A percentile compares a stretch with the other conserved stretches of the same genome.
These are phyloP conservation scores for Nepenthes gracilis DNA, from an alignment of 148 eudicot species.

Conservation along the genomic window DNA sequence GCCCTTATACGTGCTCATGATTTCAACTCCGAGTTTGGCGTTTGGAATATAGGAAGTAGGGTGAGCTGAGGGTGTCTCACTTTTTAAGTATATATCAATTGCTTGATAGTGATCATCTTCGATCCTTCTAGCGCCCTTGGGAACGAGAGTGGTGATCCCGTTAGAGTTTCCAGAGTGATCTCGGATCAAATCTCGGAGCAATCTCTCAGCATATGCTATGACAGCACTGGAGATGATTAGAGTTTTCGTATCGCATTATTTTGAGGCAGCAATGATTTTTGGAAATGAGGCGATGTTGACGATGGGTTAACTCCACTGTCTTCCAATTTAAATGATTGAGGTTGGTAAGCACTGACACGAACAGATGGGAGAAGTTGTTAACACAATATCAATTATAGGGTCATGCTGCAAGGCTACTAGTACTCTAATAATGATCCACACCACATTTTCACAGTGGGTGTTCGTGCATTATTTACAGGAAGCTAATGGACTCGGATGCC, in stretches of 20 bases:
- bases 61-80: conserved; percentile 17
- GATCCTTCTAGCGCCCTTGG: conserved; percentile 59
- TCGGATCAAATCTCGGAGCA: not conserved
- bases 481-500: no score
- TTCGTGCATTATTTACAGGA: no score
- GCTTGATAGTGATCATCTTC: conserved; percentile 93
- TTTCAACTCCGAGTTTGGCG: no score
- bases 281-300: not conserved
- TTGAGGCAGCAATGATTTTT: not conserved
- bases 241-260: not conserved
- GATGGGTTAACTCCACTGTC: not conserved
- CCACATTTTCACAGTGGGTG: no score
- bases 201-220: not conserved
- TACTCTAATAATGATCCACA: no score
- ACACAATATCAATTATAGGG: no score
- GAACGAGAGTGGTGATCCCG: conserved; percentile 83
- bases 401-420: no score
- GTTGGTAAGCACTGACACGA: not conserved
- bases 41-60: not conserved
- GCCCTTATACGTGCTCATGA: no score
- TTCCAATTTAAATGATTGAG: not conserved
- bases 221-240: not conserved
- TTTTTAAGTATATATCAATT: conserved; percentile 79
- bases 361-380: no score
- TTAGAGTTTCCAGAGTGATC: conserved; percentile 36